phyloP scores from a whole-genome alignment of 2,329 filamentous ascomycete genomes.

The Fusarium coicis region DNA sequence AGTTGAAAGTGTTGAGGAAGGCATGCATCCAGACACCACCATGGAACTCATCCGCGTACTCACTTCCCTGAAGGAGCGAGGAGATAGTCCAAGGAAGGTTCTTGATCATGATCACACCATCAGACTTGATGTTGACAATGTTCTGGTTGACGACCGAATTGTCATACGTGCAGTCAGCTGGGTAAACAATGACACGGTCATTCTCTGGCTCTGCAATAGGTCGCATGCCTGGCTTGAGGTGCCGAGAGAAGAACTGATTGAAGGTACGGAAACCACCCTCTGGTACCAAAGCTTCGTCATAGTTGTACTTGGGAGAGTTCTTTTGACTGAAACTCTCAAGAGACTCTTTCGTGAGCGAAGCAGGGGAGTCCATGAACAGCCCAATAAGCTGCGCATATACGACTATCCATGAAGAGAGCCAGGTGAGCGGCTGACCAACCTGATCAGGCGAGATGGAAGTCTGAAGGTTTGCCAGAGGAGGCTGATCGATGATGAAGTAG shows the following conservation, averaged over 20 bases:
- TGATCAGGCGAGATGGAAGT: background rate
- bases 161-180: slow-evolving; percentile 7
- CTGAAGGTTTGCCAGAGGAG: background rate
- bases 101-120: slow-evolving; percentile 2
- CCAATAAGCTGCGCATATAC: slow-evolving; percentile 14
- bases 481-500: slow-evolving; percentile 8
- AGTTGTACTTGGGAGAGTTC: slow-evolving; percentile 6
- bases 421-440: background rate
- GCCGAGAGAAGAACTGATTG: slow-evolving; percentile 7
- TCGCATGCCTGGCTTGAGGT: slow-evolving; percentile 2
- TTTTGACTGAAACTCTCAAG: background rate
- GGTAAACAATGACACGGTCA: slow-evolving; percentile 1
- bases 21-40: slow-evolving; percentile 16
- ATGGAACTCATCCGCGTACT: slow-evolving; percentile 1
- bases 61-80: slow-evolving; percentile 3
- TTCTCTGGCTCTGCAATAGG: background rate
- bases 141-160: slow-evolving; percentile 4
- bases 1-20: slow-evolving; percentile 20
- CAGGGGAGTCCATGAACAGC: slow-evolving; percentile 5
- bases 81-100: slow-evolving; percentile 1
- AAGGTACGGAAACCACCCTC: slow-evolving; percentile 12
- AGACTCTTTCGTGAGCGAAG: background rate
- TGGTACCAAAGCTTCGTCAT: slow-evolving; percentile 1
- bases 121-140: slow-evolving; percentile 10
- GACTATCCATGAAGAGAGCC: slow-evolving; percentile 14